These are phyloP conservation scores for Phyllosticta paracitricarpa DNA, from an alignment of 2,329 filamentous ascomycete genomes.

Conservation along the genomic window DNA sequence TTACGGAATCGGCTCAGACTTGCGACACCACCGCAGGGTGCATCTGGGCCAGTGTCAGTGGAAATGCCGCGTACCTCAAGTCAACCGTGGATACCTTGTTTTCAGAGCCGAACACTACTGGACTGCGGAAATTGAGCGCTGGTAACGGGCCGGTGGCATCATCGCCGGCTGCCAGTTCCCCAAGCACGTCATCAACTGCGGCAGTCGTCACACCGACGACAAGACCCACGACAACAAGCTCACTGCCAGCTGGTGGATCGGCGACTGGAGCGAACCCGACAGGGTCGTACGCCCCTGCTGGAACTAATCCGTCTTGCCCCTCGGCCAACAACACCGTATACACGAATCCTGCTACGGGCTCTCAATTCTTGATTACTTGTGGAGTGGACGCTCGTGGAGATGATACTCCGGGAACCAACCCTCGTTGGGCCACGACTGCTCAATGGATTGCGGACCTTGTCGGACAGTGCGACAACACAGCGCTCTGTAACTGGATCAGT, in stretches of 20 bases:
- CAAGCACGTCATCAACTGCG: neutral
- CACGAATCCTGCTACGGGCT: neutral
- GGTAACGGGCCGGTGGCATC: too few relatives aligned
- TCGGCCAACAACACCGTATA: neutral
- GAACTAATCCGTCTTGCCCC: neutral
- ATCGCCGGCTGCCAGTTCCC: neutral
- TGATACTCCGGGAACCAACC: neutral
- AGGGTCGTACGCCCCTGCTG: neutral
- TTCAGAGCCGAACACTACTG: too few relatives aligned
- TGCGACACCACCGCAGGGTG: neutral
- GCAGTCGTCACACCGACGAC: too few relatives aligned
- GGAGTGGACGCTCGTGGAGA: neutral
- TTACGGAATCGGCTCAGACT: neutral
- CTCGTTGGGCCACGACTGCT: neutral
- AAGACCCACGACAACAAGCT: too few relatives aligned
- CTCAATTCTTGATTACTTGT: neutral
- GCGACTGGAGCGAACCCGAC: neutral
- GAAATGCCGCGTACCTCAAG: neutral
- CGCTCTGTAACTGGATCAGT: neutral
- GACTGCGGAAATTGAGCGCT: too few relatives aligned
- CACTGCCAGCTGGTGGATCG: too few relatives aligned
- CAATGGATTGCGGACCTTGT: neutral
- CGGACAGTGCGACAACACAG: neutral
- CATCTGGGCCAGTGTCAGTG: neutral
- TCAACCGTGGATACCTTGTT: neutral